Percentiles rank a stretch among this genome's conserved stretches.
Evolutionary conservation across 352 stramenopile genomes (phyloP).

Genomic region (Aphanomyces invadans): DNA sequence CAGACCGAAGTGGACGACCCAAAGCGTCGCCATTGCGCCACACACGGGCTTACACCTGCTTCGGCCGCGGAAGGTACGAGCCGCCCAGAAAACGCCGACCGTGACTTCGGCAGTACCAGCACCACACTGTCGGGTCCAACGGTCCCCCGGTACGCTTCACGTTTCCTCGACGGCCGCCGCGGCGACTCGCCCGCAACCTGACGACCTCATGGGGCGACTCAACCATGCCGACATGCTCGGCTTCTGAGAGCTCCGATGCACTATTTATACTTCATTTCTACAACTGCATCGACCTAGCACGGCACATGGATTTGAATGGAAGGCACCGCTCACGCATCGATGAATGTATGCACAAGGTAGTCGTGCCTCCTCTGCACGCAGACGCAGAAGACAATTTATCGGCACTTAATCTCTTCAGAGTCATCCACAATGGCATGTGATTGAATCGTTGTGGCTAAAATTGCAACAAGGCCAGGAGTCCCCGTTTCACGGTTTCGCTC

Average conservation of each 20-base stretch:
- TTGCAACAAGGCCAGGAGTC: no score
- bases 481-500: background rate
- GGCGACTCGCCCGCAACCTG: background rate
- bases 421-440: no score
- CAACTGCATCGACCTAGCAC: no score
- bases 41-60: background rate
- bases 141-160: background rate
- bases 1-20: background rate
- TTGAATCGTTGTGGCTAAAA: no score
- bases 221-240: background rate
- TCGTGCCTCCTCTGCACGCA: no score
- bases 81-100: background rate
- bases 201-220: background rate
- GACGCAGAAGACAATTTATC: no score
- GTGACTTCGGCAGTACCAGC: background rate
- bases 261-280: no score
- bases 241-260: background rate
- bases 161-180: background rate
- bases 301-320: no score
- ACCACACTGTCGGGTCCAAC: background rate
- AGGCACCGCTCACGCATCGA: no score
- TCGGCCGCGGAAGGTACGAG: background rate
- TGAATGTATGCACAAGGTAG: no score
- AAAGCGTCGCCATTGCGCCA: background rate
- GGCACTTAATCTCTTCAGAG: no score